Evolutionary conservation across 139 green algal genomes (phyloP).

Genomic region (Klebsormidium nitens): DNA sequence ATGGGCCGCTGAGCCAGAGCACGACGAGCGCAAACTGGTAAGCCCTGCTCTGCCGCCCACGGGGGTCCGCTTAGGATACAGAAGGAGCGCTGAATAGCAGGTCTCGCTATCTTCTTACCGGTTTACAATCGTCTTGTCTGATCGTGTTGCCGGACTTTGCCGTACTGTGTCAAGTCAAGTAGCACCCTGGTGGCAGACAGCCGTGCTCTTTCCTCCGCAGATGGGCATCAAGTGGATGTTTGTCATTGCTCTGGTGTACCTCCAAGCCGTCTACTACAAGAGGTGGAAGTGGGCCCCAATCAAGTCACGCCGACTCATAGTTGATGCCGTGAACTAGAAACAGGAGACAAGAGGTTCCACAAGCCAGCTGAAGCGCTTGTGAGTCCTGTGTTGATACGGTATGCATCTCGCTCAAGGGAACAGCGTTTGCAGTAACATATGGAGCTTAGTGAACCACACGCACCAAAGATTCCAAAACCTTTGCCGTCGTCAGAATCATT

Average conservation of each 20-base stretch:
- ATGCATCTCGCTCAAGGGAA: too few species aligned
- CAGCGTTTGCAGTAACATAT: too few species aligned
- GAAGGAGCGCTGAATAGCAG: background rate
- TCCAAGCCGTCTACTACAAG: constrained; percentile 91
- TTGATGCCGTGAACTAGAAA: constrained; percentile 96
- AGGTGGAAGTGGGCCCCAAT: constrained; percentile 90
- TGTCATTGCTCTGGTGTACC: constrained; percentile 68
- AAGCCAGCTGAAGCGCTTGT: background rate
- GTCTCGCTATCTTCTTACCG: background rate
- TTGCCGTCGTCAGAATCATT: too few species aligned
- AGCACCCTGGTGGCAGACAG: background rate
- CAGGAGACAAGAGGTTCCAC: too few species aligned
- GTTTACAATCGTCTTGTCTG: background rate
- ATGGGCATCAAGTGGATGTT: constrained; percentile 91
- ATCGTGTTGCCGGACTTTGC: background rate
- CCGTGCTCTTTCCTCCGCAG: constrained; percentile 18
- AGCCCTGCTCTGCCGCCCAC: background rate
- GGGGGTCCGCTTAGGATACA: background rate
- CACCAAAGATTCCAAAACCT: too few species aligned
- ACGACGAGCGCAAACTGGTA: constrained; percentile 96
- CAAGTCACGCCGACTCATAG: constrained; percentile 87
- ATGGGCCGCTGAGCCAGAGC: constrained; percentile 86
- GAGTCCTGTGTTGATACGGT: too few species aligned
- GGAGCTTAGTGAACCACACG: too few species aligned
- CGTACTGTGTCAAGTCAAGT: background rate